phyloP scores from a whole-genome alignment of 2,329 filamentous ascomycete genomes.

The Colletotrichum sp. region DNA sequence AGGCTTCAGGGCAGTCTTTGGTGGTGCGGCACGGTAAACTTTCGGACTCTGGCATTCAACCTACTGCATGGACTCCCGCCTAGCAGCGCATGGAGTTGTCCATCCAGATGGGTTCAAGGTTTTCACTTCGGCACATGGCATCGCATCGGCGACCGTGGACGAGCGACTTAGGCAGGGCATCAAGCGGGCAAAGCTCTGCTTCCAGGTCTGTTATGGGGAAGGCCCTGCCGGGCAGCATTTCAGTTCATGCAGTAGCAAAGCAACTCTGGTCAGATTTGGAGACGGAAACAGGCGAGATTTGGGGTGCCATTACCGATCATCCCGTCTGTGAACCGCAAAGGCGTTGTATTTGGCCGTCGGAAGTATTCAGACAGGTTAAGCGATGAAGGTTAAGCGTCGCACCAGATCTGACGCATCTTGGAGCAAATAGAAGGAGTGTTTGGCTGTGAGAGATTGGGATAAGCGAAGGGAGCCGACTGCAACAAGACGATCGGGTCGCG shows the following conservation, averaged over 20 bases:
- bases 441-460: neutral
- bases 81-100: neutral
- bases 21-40: neutral
- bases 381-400: neutral
- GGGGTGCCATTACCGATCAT: neutral
- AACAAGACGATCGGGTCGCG: neutral
- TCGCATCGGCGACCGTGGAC: neutral
- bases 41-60: neutral
- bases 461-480: neutral
- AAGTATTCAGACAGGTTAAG: neutral
- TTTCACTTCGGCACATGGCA: slow-evolving; percentile 2
- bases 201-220: neutral
- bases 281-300: neutral
- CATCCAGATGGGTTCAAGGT: neutral
- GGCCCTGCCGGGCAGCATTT: neutral
- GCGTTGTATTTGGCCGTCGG: neutral
- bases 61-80: neutral
- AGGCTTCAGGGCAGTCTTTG: neutral
- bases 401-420: neutral
- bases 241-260: neutral
- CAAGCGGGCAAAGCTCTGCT: neutral
- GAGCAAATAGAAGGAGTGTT: neutral
- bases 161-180: neutral
- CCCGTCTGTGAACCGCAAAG: neutral
- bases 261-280: neutral